These are phyloP conservation scores for Penicillium steckii DNA, from an alignment of 495 filamentous ascomycete genomes.

Conservation along the genomic window DNA sequence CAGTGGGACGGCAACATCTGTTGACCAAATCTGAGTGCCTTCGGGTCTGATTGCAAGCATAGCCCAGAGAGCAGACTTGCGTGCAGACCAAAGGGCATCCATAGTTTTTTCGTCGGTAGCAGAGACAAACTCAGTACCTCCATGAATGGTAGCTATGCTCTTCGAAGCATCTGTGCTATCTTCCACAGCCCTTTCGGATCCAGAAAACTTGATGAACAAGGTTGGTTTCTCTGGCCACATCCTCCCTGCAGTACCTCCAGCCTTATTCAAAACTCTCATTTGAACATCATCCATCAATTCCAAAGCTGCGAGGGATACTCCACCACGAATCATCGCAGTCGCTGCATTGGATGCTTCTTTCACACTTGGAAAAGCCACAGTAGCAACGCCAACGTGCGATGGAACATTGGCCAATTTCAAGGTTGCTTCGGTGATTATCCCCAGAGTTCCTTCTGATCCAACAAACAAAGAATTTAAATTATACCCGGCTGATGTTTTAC, in stretches of 20 bases:
- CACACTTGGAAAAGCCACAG: slow-evolving; percentile 76
- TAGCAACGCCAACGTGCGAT: slow-evolving; percentile 74
- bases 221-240: slow-evolving; percentile 62
- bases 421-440: slow-evolving; percentile 82
- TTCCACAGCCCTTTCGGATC: slow-evolving; percentile 24
- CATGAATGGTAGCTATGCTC: slow-evolving; percentile 56
- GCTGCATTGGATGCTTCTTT: slow-evolving; percentile 80
- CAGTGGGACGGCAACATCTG: slow-evolving; percentile 85
- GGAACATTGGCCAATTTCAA: slow-evolving; percentile 82
- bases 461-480: slow-evolving; percentile 83
- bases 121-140: slow-evolving; percentile 71
- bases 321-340: slow-evolving; percentile 72
- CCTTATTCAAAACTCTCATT: slow-evolving; percentile 87
- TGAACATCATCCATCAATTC: slow-evolving; percentile 93
- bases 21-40: slow-evolving; percentile 62
- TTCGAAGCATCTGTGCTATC: slow-evolving; percentile 21
- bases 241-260: slow-evolving; percentile 75
- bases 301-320: slow-evolving; percentile 82
- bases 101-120: slow-evolving; percentile 63
- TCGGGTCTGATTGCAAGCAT: slow-evolving; percentile 43
- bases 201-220: slow-evolving; percentile 92
- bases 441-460: slow-evolving; percentile 90
- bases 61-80: slow-evolving; percentile 79
- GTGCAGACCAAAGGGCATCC: slow-evolving; percentile 75
- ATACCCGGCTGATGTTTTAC: slow-evolving; percentile 85